Evolutionary conservation across 2,329 filamentous ascomycete genomes (phyloP), one percentile per base, ranked within the genome.

Genomic region (Albophoma yamanashiensis): DNA sequence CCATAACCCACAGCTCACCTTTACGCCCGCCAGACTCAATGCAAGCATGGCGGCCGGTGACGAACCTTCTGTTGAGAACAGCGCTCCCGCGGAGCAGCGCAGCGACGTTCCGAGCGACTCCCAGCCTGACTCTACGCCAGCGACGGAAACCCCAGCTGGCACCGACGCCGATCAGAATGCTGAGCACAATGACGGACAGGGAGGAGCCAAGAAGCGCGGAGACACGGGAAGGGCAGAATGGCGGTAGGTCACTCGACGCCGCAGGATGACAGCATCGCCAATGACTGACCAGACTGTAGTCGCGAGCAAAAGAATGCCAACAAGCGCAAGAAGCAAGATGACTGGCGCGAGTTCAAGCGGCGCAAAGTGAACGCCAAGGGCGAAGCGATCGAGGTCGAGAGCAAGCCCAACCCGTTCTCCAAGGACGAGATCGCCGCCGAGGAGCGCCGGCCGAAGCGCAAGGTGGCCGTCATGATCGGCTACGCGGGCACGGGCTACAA

Each of bases 401-500:
- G 66, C 62, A 68, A 66, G 63, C 69, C 66, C 57, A 83, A 84
- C 61, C 76, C 79, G 45, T 85, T 85, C 67, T 75, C 77, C 59
- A 83, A 89, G 67, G 91, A 94, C 64, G 92, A 97, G 75, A 93
- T 97, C 66, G 90, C 89, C 15, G 86, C 86, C 55, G 94, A 99
- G 73, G 87, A 88, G 71, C 87, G 93, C 64, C 86, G 86, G 60
- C 94, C 94, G 31, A 99, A 99, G 82, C 87, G 90, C 74, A 99
- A 99, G 78, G 93, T 97, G 57, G 94, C 93, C 47, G 92, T 99
- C 39, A 79, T 97, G 79, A 87, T 99, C 67, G 94, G 94, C 20
- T 99, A 99, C 74, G 92, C 92, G 7, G 94, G 94, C 57, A 96
- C 91, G 12, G 94, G 94, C 20, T 99, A 99, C 79, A 92, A 91